Base-by-base conservation (phyloP, 768 basidiomycete genomes). In the Auriculariales sp. region DNA sequence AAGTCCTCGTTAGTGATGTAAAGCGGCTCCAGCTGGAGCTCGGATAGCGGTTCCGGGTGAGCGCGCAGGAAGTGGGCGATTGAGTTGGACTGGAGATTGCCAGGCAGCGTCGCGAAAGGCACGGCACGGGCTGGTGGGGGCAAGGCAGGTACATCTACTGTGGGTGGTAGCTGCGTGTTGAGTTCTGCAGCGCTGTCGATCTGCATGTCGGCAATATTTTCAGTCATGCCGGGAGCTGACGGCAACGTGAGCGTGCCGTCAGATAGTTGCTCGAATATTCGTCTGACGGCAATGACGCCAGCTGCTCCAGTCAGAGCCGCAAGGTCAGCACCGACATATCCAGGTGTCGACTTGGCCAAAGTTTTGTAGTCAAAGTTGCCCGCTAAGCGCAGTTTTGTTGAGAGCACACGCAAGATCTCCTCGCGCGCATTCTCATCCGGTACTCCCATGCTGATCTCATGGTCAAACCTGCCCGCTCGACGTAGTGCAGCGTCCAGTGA, bases 381-480 rank as follows among this genome's bases (percentile, higher is more conserved):
- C 17, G 83, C 79, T 9, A 98, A 69, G 22, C 86, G 77, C 6
- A 99, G 73, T 58, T 86, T 92, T 11, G 81, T 69, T 36, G 83
- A 93, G 5, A 94, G 66, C 0, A 95, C 92, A 3, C 76, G 78
- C 3, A 98, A 70, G 49, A 98, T 99, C 59, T 92, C 84, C 54
- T 84, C 83, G 50, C 95, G 72, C 0, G 83, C 92, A 49, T 80
- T 80, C 53, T 95, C 85, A 57, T 93, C 90, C 2, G 95, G 95
- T 3, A 99, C 94, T 11, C 87, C 87, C 87, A 98, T 92, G 47
- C 87, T 84, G 46, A 99, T 97, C 66, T 99, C 95, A 56, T 93
- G 89, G 60, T 98, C 95, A 53, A 99, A 99, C 29, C 95, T 69
- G 4, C 95, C 95, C 4, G 93, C 94, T 49, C 93, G 73, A 28